Evolutionary conservation across 768 basidiomycete species (phyloP), one percentile per base, ranked within the genome.

Genomic region (Amylocystis lapponica): DNA sequence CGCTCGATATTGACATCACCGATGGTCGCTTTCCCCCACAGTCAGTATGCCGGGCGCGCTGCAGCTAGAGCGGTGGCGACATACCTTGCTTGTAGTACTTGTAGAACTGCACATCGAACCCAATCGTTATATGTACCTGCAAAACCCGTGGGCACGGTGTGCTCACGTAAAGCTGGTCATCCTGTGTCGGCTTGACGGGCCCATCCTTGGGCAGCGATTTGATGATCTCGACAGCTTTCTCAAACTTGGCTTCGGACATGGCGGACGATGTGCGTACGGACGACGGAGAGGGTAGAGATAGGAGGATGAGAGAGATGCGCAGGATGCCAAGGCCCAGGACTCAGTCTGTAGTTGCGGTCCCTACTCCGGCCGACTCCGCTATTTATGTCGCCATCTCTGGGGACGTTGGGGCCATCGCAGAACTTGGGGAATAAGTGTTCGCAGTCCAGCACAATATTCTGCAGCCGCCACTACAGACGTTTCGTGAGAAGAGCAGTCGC

Each of bases 11-110:
- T 83, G 52, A 75, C 73, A 62, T 94, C 83, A 39, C 93, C 92
- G 27, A 78, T 58, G 6, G 72, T 90, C 34, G 78, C 91, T 92
- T 46, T 39, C 43, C 17, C 14, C 27, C 16, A 22, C 39, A 42
- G 36, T 20, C 22, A 23, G 17, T 16, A 31, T 23, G 30, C 36
- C 26, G 12, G 10, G 37, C 26, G 22, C 17, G 35, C 25, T 45
- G 41, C 29, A 46, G 30, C 41, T 34, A 38, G 42, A 23, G 29
- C 14, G 31, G 50, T 43, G 44, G 19, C 34, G 38, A 50, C 62
- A 20, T 37, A 85, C 91, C 90, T 74, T 95, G 93, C 76, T 98
- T 99, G 78, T 72, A 97, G 64, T 83, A 79, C 53, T 74, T 75
- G 74, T 98, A 99, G 74, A 96, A 96, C 94, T 97, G 56, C 16